These are phyloP conservation scores for Styphnolobium japonicum DNA, from an alignment of 306 rosid genomes.

Conservation along the genomic window DNA sequence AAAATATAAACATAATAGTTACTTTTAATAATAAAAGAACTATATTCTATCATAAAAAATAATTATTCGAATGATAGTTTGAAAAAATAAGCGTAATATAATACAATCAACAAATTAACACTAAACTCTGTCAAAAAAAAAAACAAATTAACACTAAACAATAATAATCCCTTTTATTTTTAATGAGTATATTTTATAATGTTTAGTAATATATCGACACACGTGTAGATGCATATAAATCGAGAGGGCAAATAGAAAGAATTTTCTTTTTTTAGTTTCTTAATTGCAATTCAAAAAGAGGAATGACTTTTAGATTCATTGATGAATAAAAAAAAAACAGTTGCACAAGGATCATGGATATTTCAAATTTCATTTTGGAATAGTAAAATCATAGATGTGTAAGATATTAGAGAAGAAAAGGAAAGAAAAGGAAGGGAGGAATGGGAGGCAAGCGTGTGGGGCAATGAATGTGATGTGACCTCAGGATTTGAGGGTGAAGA, in stretches of 20 bases:
- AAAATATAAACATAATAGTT: no score
- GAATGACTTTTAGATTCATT: not conserved
- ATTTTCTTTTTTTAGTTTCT: not conserved
- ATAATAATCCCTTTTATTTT: no score
- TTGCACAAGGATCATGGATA: not conserved
- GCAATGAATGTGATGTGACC: constrained; percentile 57
- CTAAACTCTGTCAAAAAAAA: no score
- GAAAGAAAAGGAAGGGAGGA: not conserved
- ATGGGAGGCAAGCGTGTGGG: constrained; percentile 61
- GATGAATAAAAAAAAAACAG: not conserved
- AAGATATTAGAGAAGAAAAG: not conserved
- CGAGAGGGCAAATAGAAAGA: not conserved
- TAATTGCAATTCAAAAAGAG: not conserved
- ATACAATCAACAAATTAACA: not conserved
- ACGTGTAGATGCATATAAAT: not conserved
- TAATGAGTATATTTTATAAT: not conserved
- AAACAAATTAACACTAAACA: not conserved
- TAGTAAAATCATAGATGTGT: not conserved
- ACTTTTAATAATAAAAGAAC: no score
- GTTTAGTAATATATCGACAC: not conserved
- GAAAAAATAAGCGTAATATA: not conserved
- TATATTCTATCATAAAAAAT: no score
- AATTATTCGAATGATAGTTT: not conserved
- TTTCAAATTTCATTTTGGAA: not conserved
- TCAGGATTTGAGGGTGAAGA: constrained; percentile 14